Evolutionary conservation across 176 grass and related monocot species (phyloP).

Genomic region (Oropetium thomaeum): DNA sequence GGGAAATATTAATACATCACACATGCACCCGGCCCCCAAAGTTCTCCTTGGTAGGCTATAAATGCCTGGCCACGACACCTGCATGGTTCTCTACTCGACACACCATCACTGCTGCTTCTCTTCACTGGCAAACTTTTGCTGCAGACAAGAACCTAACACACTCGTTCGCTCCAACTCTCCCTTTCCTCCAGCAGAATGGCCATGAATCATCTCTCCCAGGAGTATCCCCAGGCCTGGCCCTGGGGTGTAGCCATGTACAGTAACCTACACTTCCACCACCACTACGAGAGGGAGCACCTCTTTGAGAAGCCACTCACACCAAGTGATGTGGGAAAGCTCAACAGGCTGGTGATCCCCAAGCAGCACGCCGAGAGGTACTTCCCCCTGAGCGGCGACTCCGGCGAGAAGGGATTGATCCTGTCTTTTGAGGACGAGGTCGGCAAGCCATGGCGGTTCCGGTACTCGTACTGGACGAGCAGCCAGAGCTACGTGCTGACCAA

Average conservation of each 20-base stretch:
- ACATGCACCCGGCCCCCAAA: constrained; percentile 27
- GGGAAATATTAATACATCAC: constrained; percentile 44
- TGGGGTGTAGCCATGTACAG: constrained; percentile 71
- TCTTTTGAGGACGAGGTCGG: constrained; percentile 64
- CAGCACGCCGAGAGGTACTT: constrained; percentile 85
- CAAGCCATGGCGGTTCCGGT: constrained; percentile 74
- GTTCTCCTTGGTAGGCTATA: constrained; percentile 71
- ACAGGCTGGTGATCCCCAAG: constrained; percentile 78
- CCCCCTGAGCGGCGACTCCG: constrained; percentile 35
- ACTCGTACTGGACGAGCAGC: constrained; percentile 83
- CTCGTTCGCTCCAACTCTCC: not conserved
- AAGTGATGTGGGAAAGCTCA: constrained; percentile 78
- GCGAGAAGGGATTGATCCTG: constrained; percentile 56
- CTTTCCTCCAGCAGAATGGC: constrained; percentile 38
- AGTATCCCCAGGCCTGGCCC: constrained; percentile 56
- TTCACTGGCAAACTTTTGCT: constrained; percentile 38
- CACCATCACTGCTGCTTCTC: constrained; percentile 48
- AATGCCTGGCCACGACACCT: constrained; percentile 70
- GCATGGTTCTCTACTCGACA: constrained; percentile 64
- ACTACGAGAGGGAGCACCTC: constrained; percentile 72
- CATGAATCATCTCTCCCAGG: constrained; percentile 56
- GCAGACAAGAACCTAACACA: constrained; percentile 29
- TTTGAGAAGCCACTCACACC: constrained; percentile 74
- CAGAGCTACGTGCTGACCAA: constrained; percentile 85
- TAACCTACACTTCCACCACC: constrained; percentile 54